Evolutionary conservation across 169 alveolate species (phyloP).

Genomic region (Theileria orientalis): DNA sequence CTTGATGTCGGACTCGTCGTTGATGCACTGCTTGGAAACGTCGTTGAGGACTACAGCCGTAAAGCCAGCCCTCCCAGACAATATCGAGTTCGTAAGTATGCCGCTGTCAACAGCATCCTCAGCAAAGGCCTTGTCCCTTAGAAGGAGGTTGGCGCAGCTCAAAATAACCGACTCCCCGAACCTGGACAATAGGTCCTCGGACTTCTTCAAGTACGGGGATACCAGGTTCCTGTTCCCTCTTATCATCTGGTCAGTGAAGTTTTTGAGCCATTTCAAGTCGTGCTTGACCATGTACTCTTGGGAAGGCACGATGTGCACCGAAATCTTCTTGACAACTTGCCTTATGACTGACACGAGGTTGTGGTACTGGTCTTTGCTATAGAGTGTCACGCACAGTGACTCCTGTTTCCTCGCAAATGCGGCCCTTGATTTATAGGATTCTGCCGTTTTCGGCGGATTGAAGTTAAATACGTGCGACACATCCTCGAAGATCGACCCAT

Average conservation of each 20-base stretch:
- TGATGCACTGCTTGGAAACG: not conserved
- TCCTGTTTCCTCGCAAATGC: slow-evolving; percentile 36
- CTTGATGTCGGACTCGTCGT: slow-evolving; percentile 13
- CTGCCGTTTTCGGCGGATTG: slow-evolving; percentile 46
- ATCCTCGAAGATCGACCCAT: slow-evolving; percentile 43
- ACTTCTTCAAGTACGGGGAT: slow-evolving; percentile 30
- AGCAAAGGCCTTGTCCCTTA: slow-evolving; percentile 2
- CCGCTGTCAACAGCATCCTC: slow-evolving; percentile 6
- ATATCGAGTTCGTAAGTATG: slow-evolving; percentile 3
- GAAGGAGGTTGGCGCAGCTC: not conserved
- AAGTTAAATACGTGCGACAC: slow-evolving; percentile 38
- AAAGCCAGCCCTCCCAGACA: slow-evolving; percentile 42
- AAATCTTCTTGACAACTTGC: slow-evolving; percentile 16
- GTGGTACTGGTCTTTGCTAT: slow-evolving; percentile 36
- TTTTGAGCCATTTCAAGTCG: slow-evolving; percentile 35
- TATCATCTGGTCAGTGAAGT: slow-evolving; percentile 15
- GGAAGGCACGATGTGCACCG: slow-evolving; percentile 51
- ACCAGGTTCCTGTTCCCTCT: slow-evolving; percentile 16
- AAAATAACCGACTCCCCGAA: slow-evolving; percentile 17
- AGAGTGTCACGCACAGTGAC: slow-evolving; percentile 46
- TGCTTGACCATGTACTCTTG: slow-evolving; percentile 32
- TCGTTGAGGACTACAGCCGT: slow-evolving; percentile 48
- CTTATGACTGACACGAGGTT: slow-evolving; percentile 16
- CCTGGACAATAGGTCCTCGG: slow-evolving; percentile 30
- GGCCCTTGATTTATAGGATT: slow-evolving; percentile 26